A percentile compares a stretch with the other conserved stretches of the same genome.
Conservation (phyloP, 2,329 filamentous ascomycete genomes). For the Alternaria arbusti region DNA sequence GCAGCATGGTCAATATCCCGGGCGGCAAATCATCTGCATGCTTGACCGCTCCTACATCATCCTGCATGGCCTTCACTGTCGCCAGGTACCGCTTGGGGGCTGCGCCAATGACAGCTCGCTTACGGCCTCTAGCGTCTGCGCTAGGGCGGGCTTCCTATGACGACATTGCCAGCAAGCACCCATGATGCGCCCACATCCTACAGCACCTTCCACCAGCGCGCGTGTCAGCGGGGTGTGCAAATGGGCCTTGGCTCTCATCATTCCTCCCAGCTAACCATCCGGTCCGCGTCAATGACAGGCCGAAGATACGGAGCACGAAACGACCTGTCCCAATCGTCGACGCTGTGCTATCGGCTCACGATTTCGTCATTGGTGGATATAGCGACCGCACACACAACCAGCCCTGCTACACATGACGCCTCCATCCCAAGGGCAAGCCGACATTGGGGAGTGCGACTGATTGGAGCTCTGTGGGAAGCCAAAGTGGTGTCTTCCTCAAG, state of each 20-base stretch:
- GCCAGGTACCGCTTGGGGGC: conserved; percentile 21
- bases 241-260: conserved; percentile 37
- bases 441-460: background rate
- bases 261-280: conserved; percentile 19
- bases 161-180: conserved; percentile 20
- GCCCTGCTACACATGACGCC: conserved; percentile 15
- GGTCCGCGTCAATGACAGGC: conserved; percentile 19
- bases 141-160: conserved; percentile 9
- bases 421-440: background rate
- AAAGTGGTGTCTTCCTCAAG: background rate
- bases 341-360: background rate
- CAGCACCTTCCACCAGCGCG: conserved; percentile 9
- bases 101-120: conserved; percentile 20
- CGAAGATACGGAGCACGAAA: conserved; percentile 12
- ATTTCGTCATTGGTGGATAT: conserved; percentile 26
- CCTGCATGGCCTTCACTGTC: conserved; percentile 20
- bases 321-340: background rate
- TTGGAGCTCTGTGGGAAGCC: background rate
- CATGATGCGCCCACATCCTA: conserved; percentile 20
- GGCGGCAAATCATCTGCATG: conserved; percentile 13
- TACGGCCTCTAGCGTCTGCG: conserved; percentile 5
- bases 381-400: conserved; percentile 15
- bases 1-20: conserved; percentile 2
- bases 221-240: conserved; percentile 26
- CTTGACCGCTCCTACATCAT: conserved; percentile 29